Evolutionary conservation across 768 basidiomycete species (phyloP), one percentile per base, ranked within the genome.

Genomic region (Astraeus odoratus): DNA sequence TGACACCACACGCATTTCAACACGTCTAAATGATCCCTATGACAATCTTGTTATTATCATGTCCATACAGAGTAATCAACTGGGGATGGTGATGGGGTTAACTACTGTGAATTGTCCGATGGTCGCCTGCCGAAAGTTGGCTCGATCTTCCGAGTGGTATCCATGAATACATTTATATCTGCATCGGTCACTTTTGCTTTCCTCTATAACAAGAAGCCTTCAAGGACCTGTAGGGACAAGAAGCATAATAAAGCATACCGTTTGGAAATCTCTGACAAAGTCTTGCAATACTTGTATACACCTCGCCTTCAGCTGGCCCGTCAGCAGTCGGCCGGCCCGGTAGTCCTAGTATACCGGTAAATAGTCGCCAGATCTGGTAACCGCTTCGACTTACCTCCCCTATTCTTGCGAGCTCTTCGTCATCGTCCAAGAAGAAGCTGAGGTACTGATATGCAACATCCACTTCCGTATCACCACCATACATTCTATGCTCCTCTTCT

Each of bases 391-490:
- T 49, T 53, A 92, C 94, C 69, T 80, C 77, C 25, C 82, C 88
- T 42, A 97, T 63, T 55, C 69, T 71, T 51, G 74, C 79, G 47
- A 96, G 71, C 67, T 89, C 85, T n/a, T 80, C 87, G 49, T 98
- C 96, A 55, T 96, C 89, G 1, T 97, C 94, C 60, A 96, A 69
- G 65, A 98, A 96, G 76, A 98, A 98, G 9, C 81, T 76, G 51
- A 99, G 62, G 64, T 96, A 99, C 67, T 97, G 94, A 65, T 91
- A 98, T 46, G 84, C 76, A 44, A 99, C 90, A 63, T 99, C 96
- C 16, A 98, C 92, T 43, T 97, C 92, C 1, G 92, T 82, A 62
- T 97, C 76, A 0, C 96, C 96, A 4, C 96, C 96, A 15, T 86
- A 67, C 56, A 72, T 75, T 51, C 91, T 61, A 61, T 99, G 96